Conservation (phyloP, 2,329 filamentous ascomycete species). For the Hymenotorrendiella dingleyae region DNA sequence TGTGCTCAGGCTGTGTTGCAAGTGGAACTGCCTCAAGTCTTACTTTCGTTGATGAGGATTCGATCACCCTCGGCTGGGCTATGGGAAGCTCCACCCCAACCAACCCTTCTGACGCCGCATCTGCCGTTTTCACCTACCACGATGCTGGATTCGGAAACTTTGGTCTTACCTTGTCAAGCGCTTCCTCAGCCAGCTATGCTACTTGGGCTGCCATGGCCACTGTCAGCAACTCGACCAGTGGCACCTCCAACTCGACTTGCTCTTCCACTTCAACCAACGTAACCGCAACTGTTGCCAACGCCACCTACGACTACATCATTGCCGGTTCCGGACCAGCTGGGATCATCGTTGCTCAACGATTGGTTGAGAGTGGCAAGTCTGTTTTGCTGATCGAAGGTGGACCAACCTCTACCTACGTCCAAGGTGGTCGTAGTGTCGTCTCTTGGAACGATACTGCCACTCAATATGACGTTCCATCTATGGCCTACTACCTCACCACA, state of each 20-base stretch:
- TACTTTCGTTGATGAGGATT: not conserved
- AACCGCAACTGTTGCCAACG: constrained; percentile 18
- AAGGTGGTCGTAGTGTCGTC: constrained; percentile 16
- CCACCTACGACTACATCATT: constrained; percentile 56
- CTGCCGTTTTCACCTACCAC: constrained; percentile 10
- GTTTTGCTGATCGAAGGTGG: constrained; percentile 37
- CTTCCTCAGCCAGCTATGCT: constrained; percentile 9
- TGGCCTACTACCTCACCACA: constrained; percentile 60
- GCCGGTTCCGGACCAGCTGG: constrained; percentile 58
- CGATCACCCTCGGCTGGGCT: constrained; percentile 13
- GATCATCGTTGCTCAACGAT: constrained; percentile 46
- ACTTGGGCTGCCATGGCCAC: constrained; percentile 13
- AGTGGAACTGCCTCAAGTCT: constrained; percentile 31
- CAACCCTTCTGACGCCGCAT: constrained; percentile 8
- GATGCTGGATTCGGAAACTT: constrained; percentile 9
- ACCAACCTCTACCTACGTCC: constrained; percentile 14
- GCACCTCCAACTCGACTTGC: constrained; percentile 10
- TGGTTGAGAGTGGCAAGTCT: constrained; percentile 41
- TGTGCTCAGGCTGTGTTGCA: constrained; percentile 40
- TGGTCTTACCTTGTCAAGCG: constrained; percentile 6
- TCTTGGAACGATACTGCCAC: constrained; percentile 38
- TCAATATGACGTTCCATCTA: constrained; percentile 63
- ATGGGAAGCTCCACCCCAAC: constrained; percentile 8
- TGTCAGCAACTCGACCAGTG: constrained; percentile 1
- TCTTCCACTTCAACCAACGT: constrained; percentile 6